Percentiles rank a stretch among this genome's conserved stretches.
phyloP scores from a whole-genome alignment of 2,329 filamentous ascomycete species.

The Cercospora sp. region DNA sequence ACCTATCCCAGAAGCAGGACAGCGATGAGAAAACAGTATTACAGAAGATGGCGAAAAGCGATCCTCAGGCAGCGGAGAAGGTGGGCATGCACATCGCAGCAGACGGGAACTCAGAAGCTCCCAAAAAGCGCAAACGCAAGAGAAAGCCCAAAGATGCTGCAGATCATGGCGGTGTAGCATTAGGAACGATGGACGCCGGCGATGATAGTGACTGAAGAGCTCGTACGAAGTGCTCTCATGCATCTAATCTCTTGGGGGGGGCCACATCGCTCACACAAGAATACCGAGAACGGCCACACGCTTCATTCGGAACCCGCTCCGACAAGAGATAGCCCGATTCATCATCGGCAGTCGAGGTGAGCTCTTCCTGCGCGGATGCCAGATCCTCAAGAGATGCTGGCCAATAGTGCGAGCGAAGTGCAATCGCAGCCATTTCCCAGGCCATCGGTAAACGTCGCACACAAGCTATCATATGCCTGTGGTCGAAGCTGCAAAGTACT shows the following conservation, averaged over 20 bases:
- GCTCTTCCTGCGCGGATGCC: neutral
- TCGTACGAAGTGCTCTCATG: neutral
- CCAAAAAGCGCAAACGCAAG: slow-evolving; percentile 28
- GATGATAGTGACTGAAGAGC: neutral
- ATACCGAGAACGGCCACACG: neutral
- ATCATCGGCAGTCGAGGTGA: neutral
- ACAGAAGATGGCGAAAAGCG: slow-evolving; percentile 32
- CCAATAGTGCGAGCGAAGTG: neutral
- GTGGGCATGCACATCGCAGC: slow-evolving; percentile 7
- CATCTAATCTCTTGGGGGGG: neutral
- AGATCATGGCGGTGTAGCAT: slow-evolving; percentile 4
- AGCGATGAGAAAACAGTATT: slow-evolving; percentile 28
- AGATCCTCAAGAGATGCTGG: neutral
- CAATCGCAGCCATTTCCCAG: neutral
- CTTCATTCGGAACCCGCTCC: neutral
- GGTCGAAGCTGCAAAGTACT: neutral
- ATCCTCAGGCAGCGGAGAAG: slow-evolving; percentile 33
- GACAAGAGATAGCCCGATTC: neutral
- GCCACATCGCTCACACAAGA: neutral
- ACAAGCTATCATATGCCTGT: neutral
- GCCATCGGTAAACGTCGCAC: neutral
- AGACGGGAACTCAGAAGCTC: slow-evolving; percentile 15
- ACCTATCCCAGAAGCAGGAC: slow-evolving; percentile 19
- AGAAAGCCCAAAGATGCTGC: slow-evolving; percentile 27
- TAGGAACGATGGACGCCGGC: slow-evolving; percentile 3